Conservation (phyloP, 768 basidiomycete species). For the Lanmaoa rubissima region DNA sequence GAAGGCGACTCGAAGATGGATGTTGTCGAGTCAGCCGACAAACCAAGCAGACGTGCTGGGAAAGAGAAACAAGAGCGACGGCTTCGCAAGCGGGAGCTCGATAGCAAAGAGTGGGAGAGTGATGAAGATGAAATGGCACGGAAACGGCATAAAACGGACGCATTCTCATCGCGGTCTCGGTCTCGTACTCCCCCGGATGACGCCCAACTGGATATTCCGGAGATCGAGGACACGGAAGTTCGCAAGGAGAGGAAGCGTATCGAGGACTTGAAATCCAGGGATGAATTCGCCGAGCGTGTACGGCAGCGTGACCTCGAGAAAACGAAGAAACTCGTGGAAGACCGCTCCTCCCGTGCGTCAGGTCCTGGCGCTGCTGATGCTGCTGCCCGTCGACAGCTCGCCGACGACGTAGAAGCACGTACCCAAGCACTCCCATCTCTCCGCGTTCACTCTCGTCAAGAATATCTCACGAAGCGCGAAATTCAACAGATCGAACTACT, state of each 20-base stretch:
- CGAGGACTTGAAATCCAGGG: conserved; percentile 82
- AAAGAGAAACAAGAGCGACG: conserved; percentile 62
- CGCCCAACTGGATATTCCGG: conserved; percentile 40
- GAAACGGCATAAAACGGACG: conserved; percentile 60
- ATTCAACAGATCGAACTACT: conserved; percentile 93
- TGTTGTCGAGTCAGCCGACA: conserved; percentile 37
- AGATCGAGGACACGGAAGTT: conserved; percentile 79
- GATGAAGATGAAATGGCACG: conserved; percentile 79
- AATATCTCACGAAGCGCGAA: conserved; percentile 96
- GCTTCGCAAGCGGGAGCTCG: conserved; percentile 77
- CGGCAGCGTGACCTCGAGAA: conserved; percentile 77
- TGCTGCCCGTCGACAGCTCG: conserved; percentile 73
- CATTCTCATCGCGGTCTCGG: conserved; percentile 20
- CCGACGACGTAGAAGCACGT: conserved; percentile 70
- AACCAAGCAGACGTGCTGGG: conserved; percentile 23
- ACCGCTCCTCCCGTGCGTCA: conserved; percentile 75
- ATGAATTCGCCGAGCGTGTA: conserved; percentile 91
- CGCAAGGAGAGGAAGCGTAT: conserved; percentile 70
- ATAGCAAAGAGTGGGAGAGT: conserved; percentile 85
- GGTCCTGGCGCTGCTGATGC: conserved; percentile 78
- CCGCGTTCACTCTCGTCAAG: conserved; percentile 86
- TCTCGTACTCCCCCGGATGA: conserved; percentile 33
- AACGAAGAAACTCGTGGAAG: conserved; percentile 90
- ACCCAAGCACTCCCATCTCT: conserved; percentile 61
- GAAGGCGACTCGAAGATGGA: conserved; percentile 63